phyloP scores from a whole-genome alignment of 441 rosid species.

The Theobroma grandiflorum region DNA sequence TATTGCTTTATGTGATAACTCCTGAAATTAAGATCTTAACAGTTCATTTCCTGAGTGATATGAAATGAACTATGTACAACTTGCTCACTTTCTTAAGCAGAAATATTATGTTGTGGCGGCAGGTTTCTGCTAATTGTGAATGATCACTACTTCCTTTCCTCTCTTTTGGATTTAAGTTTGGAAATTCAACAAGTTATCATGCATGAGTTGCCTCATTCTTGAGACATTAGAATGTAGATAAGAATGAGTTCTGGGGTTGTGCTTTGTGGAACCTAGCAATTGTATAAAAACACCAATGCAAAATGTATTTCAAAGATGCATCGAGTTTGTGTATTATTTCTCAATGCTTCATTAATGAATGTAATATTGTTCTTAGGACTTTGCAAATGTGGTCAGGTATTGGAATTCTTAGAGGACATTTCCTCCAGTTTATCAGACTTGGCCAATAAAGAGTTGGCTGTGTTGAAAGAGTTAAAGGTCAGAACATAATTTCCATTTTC shows the following conservation, averaged over 20 bases:
- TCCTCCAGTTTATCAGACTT: constrained; percentile 80
- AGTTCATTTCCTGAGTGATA: background rate
- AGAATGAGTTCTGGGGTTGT: background rate
- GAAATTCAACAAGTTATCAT: too few relatives aligned
- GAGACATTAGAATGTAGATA: background rate
- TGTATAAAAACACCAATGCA: background rate
- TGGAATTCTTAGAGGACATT: constrained; percentile 88
- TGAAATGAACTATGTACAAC: background rate
- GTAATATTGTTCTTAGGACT: constrained; percentile 16
- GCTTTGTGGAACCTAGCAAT: constrained; percentile 9
- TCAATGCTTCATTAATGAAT: background rate
- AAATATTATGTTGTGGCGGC: constrained; percentile 7
- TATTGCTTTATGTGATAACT: background rate
- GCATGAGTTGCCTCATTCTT: too few relatives aligned
- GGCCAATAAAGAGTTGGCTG: constrained; percentile 71
- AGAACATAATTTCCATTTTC: constrained; percentile 30
- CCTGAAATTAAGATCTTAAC: background rate
- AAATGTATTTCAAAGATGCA: background rate
- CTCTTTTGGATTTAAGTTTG: too few relatives aligned
- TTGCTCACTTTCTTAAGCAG: background rate
- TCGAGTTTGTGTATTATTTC: background rate
- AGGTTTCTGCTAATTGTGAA: too few relatives aligned
- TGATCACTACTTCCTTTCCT: too few relatives aligned
- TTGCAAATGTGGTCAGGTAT: constrained; percentile 55
- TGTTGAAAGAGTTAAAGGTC: constrained; percentile 90